A percentile compares a stretch with the other conserved stretches of the same genome.
These are phyloP conservation scores for Phragmites australis DNA, from an alignment of 176 grass and related monocot species.

Conservation along the genomic window DNA sequence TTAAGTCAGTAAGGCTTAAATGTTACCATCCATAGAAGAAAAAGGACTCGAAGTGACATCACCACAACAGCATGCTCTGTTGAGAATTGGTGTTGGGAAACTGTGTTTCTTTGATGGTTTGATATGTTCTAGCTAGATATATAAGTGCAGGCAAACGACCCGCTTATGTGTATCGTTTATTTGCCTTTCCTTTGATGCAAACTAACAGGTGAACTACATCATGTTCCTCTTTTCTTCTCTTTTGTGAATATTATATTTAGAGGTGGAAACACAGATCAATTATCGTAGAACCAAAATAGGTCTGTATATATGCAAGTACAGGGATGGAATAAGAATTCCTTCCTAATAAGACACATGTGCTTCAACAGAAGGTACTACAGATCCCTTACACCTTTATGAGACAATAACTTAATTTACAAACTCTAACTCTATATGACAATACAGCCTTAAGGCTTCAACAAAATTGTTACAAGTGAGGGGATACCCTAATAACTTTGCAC, in stretches of 20 bases:
- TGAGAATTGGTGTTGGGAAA: not conserved
- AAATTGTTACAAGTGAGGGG: constrained; percentile 29
- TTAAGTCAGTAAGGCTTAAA: not conserved
- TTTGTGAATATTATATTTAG: constrained; percentile 10
- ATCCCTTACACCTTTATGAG: constrained; percentile 22
- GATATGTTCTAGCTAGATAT: not conserved
- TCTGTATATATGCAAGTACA: not conserved
- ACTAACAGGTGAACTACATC: not conserved
- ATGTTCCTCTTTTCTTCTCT: not conserved
- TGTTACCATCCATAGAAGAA: not conserved
- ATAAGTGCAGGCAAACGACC: not conserved
- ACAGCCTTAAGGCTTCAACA: not conserved
- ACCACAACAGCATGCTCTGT: not conserved
- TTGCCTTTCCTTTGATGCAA: not conserved
- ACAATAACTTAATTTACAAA: constrained; percentile 36
- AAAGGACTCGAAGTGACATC: not conserved
- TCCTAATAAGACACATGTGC: not conserved
- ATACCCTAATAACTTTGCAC: constrained; percentile 25
- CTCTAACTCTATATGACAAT: constrained; percentile 27
- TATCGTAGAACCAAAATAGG: not conserved
- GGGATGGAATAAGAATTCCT: not conserved
- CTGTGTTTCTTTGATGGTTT: not conserved
- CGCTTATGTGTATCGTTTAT: not conserved
- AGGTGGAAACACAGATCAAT: not conserved
- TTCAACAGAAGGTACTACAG: not conserved